Base-by-base conservation (phyloP, 352 stramenopile species). In the Globisporangium radiosum region DNA sequence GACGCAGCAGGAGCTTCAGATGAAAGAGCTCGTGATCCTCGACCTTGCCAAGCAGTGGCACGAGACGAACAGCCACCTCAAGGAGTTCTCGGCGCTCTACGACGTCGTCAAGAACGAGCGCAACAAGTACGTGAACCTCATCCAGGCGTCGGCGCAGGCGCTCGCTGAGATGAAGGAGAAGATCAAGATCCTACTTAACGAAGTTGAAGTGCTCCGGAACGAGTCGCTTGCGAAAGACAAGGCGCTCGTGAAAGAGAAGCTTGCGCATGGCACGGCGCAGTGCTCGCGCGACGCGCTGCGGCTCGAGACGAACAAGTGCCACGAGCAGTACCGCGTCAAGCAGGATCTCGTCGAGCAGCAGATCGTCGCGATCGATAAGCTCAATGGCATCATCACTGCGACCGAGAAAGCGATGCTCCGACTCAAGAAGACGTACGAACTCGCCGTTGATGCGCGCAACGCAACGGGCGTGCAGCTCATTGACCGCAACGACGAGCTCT, bases 121-220 rank as follows among this genome's bases (percentile, higher is more conserved):
- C 42, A 98, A 98, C 71, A 98, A 98, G 64, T 98, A 97, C 63
- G 93, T 98, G 36, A 98, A 97, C 61, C 62, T 97, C 38, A 98
- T 98, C 59, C 92, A 97, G 64, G 75, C 86, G 25, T 85, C 76
- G 7, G 84, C 87, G 3, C 93, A 98, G 65, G 91, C 92, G 25
- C 78, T 98, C 1, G 92, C 90, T 6, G 93, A 98, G 71, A 98
- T 98, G 93, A 96, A 96, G 52, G 94, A 98, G 63, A 98, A 98
- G 66, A 97, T 98, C 68, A 96, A 97, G 64, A 97, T 98, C 62
- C 66, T 98, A 36, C 79, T 96, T 59, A 98, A 98, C 60, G 93
- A 98, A 70, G 87, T 98, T 43, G 89, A 98, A 42, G 96, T 98
- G 48, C 63, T 98, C 54, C 78, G 87, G 2, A 98, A 97, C 62